Evolutionary conservation across 2,329 filamentous ascomycete species (phyloP), one percentile per base, ranked within the genome.

Genomic region (Cercospora brassicicola): DNA sequence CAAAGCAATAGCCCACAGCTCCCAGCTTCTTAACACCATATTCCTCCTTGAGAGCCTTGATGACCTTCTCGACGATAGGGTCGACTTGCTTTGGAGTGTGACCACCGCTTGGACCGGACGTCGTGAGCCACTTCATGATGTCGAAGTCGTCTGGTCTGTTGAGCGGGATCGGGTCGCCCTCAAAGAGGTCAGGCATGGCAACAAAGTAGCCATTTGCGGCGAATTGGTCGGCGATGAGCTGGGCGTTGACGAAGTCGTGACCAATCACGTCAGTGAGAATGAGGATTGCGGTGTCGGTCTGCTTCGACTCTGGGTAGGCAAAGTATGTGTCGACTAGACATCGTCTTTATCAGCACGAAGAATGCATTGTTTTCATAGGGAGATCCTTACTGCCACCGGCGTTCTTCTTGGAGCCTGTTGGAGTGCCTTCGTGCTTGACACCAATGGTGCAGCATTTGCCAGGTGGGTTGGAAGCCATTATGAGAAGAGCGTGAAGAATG

Each of bases 181-280:
- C 84, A 84, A 93, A 91, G 62, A 91, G 79, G 78, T 94, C 91
- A 30, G 90, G 86, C 69, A 93, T 84, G 51, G 92, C 81, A 65
- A 86, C 85, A 66, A 89, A 82, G 81, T 92, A 93, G 73, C 90
- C 91, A 77, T 90, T 90, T 71, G 87, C 86, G 66, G 91, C 91
- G 78, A 86, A 91, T 75, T 91, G 87, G 82, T 94, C 91, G 68
- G 91, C 91, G 74, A 93, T 86, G 70, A 85, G 81, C 72, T 83
- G 79, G n/a, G 78, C 76, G 73, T 84, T 85, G 78, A 79, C 79
- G 77, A 84, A 86, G 42, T 80, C 77, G 72, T 87, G 82, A 71
- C 88, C 88, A 69, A 88, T 84, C 70, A 88, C 82, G 73, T 90
- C 88, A 68, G 84, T 82, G 64, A 88, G 75, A 74, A 88, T 82